Evolutionary conservation across 345 rosid species (phyloP), one percentile per base, ranked within the genome.

Genomic region (Eucalyptus curtisii): DNA sequence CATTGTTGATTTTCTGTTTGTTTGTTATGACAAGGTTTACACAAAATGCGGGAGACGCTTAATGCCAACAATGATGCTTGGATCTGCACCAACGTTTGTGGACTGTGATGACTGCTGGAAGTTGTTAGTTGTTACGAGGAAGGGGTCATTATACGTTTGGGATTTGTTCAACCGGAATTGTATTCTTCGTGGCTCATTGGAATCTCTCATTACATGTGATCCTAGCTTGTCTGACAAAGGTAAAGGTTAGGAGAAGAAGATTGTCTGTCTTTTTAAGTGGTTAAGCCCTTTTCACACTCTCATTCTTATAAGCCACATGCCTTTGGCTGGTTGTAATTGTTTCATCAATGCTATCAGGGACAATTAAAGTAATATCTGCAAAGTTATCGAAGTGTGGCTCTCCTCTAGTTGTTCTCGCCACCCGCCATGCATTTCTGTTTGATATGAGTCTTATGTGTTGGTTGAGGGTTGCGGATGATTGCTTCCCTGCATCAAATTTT

Each of bases 391-490:
- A 96, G 89, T 97, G 97, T 48, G 99, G 99, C 90, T 95, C 95
- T 91, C 99, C 99, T 76, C 97, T 98, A 27, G 95, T 98, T 92
- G 99, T 98, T 87, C 91, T 98, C 89, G 99, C 97, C 88, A 96
- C 98, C 22, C 97, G 99, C 31, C 99, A 98, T 90, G 99, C 99
- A 14, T 98, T 95, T 92, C 95, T 98, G 90, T 98, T 96, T 55
- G 99, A 98, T 91, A 94, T 87, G 92, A 93, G 93, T 94, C 97
- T 98, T 50, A 95, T 91, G 97, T 98, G 99, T 90, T 97, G 99
- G 99, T 92, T 98, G 91, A 95, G 99, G 92, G 98, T 96, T 85
- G 99, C 96, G 47, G 99, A 98, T 90, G 99, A 98, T 91, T 98
- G 99, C 92, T 98, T 98, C 92, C 99, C 99, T 52, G 98, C 99